phyloP scores from a whole-genome alignment of 2,329 filamentous ascomycete species.

The Bipolaris cookei region DNA sequence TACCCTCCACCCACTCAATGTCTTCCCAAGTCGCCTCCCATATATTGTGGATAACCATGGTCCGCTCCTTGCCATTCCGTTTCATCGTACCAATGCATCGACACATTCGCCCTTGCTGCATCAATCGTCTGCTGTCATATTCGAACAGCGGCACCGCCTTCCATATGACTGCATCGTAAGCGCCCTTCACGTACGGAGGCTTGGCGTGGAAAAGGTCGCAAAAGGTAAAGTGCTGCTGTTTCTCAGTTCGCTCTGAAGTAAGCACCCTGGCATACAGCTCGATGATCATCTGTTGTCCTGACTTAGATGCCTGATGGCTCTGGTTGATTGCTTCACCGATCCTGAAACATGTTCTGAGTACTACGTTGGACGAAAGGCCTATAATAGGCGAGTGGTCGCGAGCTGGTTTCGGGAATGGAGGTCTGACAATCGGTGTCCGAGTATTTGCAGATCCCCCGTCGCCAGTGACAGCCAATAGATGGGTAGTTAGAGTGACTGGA shows the following conservation, averaged over 20 bases:
- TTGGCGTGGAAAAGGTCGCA: constrained; percentile 66
- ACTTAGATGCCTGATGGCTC: constrained; percentile 55
- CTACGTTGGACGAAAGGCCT: constrained; percentile 56
- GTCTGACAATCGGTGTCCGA: constrained; percentile 57
- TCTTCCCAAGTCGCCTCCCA: constrained; percentile 62
- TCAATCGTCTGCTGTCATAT: constrained; percentile 54
- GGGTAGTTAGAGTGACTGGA: constrained; percentile 31
- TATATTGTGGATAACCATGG: constrained; percentile 57
- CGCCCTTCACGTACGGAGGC: constrained; percentile 60
- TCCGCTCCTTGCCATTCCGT: constrained; percentile 53
- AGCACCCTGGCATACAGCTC: constrained; percentile 69
- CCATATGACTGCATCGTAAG: constrained; percentile 54
- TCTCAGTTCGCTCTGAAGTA: constrained; percentile 62
- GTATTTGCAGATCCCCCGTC: constrained; percentile 2
- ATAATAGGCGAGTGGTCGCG: constrained; percentile 61
- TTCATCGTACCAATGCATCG: constrained; percentile 59
- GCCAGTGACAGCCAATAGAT: constrained; percentile 18
- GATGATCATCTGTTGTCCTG: constrained; percentile 59
- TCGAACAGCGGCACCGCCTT: constrained; percentile 55
- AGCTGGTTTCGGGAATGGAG: constrained; percentile 58
- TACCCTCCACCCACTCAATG: constrained; percentile 58
- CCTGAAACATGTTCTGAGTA: constrained; percentile 68
- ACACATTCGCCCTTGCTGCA: constrained; percentile 53
- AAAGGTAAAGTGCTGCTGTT: constrained; percentile 68
- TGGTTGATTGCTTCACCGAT: constrained; percentile 65